Conservation (phyloP, 2,329 filamentous ascomycete species). For the Aspergillus tubingensis region DNA sequence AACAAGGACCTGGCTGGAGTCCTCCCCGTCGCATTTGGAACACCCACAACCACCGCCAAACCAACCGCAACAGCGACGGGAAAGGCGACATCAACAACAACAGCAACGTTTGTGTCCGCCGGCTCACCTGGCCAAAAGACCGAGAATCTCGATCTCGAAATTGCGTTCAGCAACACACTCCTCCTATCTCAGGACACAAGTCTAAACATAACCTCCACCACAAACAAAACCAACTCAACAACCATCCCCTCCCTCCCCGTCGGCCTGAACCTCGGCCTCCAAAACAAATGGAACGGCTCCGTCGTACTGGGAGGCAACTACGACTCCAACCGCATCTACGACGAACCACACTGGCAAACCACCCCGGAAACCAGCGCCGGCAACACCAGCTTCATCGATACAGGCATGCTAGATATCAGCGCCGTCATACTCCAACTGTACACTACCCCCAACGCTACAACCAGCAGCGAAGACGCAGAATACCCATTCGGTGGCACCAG, state of each 20-base stretch:
- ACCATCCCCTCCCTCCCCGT: constrained; percentile 5
- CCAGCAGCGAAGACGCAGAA: background rate
- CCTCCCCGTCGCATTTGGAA: constrained; percentile 1
- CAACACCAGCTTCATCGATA: background rate
- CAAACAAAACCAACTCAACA: background rate
- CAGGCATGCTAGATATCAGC: background rate
- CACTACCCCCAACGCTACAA: background rate
- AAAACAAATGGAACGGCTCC: constrained; percentile 5
- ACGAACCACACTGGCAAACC: constrained; percentile 10
- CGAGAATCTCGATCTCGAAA: background rate
- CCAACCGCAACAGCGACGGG: background rate
- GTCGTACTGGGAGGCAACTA: constrained; percentile 6
- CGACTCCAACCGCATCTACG: constrained; percentile 9
- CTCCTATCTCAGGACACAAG: background rate
- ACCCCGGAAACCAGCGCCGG: constrained; percentile 5
- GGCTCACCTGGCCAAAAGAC: background rate
- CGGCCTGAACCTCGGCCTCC: constrained; percentile 7
- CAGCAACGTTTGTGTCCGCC: background rate
- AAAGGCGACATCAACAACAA: background rate
- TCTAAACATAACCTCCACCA: background rate
- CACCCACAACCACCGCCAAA: background rate
- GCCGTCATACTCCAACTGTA: background rate
- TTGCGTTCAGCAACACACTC: background rate
- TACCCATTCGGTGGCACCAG: constrained; percentile 1
- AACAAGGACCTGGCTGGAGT: background rate